These are phyloP conservation scores for Aspergillus sp. DNA, from an alignment of 2,329 filamentous ascomycete genomes.

Conservation along the genomic window DNA sequence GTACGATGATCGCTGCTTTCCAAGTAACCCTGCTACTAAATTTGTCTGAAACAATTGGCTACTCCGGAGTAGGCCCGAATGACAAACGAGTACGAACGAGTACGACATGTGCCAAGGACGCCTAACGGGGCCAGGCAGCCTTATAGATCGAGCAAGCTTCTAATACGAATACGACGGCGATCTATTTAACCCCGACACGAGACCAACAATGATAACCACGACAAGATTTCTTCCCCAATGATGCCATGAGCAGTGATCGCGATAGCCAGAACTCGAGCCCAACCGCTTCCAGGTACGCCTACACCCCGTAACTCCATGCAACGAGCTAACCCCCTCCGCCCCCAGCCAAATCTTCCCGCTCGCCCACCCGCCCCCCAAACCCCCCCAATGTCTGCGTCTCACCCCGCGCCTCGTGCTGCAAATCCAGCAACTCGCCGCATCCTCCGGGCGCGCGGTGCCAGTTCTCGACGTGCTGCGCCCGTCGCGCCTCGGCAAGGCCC, in stretches of 20 bases:
- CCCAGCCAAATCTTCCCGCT: slow-evolving; percentile 27
- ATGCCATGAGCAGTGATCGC: not conserved
- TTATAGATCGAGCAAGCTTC: too few species aligned
- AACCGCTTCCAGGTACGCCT: not conserved
- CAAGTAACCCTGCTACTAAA: too few species aligned
- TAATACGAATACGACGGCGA: not conserved
- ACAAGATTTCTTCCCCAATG: not conserved
- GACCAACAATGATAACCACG: too few species aligned
- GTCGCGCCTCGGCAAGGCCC: slow-evolving; percentile 21
- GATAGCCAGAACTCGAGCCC: too few species aligned
- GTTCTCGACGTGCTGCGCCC: slow-evolving; percentile 33
- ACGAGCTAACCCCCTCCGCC: not conserved
- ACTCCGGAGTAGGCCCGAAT: too few species aligned
- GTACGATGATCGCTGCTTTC: too few species aligned
- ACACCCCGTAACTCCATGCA: not conserved
- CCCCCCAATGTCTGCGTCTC: slow-evolving; percentile 23
- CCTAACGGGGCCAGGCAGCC: not conserved
- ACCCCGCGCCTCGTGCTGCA: slow-evolving; percentile 29
- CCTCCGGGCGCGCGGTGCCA: slow-evolving; percentile 23
- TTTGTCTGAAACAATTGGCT: too few species aligned
- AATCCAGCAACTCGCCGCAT: slow-evolving; percentile 30
- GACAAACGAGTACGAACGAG: too few species aligned
- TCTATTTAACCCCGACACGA: not conserved
- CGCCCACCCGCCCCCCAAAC: slow-evolving; percentile 31
- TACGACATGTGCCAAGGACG: too few species aligned